Percentiles rank a stretch among this genome's conserved stretches.
Evolutionary conservation across 2,329 filamentous ascomycete genomes (phyloP).

Genomic region (Xylariomycetidae sp.): DNA sequence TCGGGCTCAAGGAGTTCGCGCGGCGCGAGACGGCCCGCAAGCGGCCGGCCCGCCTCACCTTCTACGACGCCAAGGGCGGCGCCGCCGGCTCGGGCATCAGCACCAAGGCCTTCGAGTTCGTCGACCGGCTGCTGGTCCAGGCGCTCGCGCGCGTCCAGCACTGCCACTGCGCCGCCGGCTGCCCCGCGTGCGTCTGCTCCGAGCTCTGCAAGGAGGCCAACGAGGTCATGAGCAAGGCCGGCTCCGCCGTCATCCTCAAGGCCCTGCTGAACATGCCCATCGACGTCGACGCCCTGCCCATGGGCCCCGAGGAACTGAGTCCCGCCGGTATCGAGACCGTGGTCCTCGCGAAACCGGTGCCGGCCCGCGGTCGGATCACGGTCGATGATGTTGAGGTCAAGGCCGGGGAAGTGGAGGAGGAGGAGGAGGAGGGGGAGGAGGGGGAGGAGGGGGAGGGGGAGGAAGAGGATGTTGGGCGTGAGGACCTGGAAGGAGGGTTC

Average conservation of each 20-base stretch:
- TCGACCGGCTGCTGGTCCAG: constrained; percentile 70
- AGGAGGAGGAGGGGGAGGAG: neutral
- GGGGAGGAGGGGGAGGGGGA: neutral
- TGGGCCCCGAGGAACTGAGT: constrained; percentile 68
- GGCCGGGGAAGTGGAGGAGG: constrained; percentile 14
- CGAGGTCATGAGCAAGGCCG: constrained; percentile 89
- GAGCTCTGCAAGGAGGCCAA: constrained; percentile 82
- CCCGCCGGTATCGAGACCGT: constrained; percentile 78
- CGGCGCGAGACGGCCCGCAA: constrained; percentile 64
- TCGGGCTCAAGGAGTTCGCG: constrained; percentile 79
- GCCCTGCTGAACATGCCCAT: constrained; percentile 69
- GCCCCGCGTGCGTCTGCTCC: constrained; percentile 82
- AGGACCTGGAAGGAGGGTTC: too few species aligned
- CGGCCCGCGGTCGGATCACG: constrained; percentile 24
- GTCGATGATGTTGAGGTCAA: constrained; percentile 20
- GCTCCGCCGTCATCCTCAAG: constrained; percentile 74
- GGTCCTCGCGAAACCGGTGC: constrained; percentile 64
- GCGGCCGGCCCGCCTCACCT: constrained; percentile 79
- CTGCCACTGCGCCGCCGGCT: constrained; percentile 74
- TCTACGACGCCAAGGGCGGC: constrained; percentile 93
- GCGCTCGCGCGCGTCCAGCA: constrained; percentile 70
- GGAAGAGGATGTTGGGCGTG: too few species aligned
- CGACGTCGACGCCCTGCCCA: constrained; percentile 77
- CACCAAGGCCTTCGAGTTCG: constrained; percentile 88
- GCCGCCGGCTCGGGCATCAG: constrained; percentile 78